Evolutionary conservation across 495 filamentous ascomycete species (phyloP).

Genomic region (Penicillium subrubescens): DNA sequence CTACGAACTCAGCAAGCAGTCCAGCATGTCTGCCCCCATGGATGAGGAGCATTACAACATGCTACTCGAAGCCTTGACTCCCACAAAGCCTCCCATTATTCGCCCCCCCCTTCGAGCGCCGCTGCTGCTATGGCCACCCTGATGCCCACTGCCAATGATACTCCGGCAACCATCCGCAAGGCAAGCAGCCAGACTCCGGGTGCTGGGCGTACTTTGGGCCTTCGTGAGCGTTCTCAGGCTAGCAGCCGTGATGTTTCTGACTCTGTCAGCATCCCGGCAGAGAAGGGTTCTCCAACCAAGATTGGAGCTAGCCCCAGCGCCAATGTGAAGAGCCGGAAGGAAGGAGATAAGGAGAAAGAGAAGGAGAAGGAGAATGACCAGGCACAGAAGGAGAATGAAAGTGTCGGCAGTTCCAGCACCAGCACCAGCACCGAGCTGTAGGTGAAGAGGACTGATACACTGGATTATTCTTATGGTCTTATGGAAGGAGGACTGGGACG

Average conservation of each 20-base stretch:
- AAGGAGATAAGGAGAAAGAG: slow-evolving; percentile 23
- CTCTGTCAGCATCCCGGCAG: slow-evolving; percentile 21
- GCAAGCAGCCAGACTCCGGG: slow-evolving; percentile 29
- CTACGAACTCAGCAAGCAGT: slow-evolving; percentile 47
- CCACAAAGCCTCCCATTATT: slow-evolving; percentile 38
- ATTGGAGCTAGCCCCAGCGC: slow-evolving; percentile 37
- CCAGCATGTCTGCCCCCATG: slow-evolving; percentile 39
- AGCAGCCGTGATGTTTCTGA: slow-evolving; percentile 37
- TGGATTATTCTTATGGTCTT: slow-evolving; percentile 2
- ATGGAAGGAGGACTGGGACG: background rate
- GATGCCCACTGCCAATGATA: slow-evolving; percentile 28
- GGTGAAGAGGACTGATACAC: background rate
- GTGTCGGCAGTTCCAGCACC: background rate
- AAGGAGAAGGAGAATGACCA: background rate
- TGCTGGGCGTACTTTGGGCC: slow-evolving; percentile 21
- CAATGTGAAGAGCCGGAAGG: slow-evolving; percentile 48
- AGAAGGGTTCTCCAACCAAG: slow-evolving; percentile 22
- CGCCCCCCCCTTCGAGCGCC: slow-evolving; percentile 48
- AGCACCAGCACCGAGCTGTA: background rate
- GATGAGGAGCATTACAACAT: slow-evolving; percentile 43
- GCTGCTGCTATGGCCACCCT: slow-evolving; percentile 29
- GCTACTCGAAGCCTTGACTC: slow-evolving; percentile 45
- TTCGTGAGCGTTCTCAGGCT: slow-evolving; percentile 30
- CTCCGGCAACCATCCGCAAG: slow-evolving; percentile 37
- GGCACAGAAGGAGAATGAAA: background rate